Evolutionary conservation across 192 early-diverging fungal species (phyloP), one percentile per base, ranked within the genome.

Genomic region (Backusella morwellensis): DNA sequence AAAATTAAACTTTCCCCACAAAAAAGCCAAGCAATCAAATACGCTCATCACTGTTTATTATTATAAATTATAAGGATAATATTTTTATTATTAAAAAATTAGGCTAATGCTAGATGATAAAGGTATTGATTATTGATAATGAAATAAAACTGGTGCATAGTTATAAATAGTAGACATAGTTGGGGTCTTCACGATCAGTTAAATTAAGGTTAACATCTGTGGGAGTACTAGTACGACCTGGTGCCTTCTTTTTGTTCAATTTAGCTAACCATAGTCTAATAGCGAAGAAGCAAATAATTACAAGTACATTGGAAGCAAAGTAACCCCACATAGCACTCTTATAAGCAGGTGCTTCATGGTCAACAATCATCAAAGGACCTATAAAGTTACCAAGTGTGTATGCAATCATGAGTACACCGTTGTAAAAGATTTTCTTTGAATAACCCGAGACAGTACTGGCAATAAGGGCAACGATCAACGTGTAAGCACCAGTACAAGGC

Each of bases 341-440:
- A 9, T 77, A 77, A 14, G 29, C 11, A 69, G 75, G 75, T 17
- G 52, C 36, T 54, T 77, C 68, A 19, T 59, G 52, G n/a, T 47
- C 35, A 26, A 69, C 69, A 52, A 77, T 71, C 34, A 77, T 71
- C 35, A 77, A 35, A 14, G 75, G 69, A 15, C 68, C 75, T 71
- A 77, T 71, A 17, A 71, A 56, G 38, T 71, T 77, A 15, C 75
- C 75, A 41, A 71, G 34, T 21, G 75, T 77, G 26, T 70, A 77
- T 12, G 40, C 54, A 8, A 75, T 47, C 41, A 75, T 47, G 14
- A 68, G 26, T 6, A 75, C 38, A 35, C 63, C 44, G 21, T 75
- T 67, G 17, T 66, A 68, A 19, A 59, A 66, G 4, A 75, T 32
- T 32, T 75, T 75, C 26, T 75, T 75, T 21, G 74, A 68, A 47